Percentiles rank a stretch among this genome's conserved stretches.
Conservation (phyloP, 2,329 filamentous ascomycete species). For the Aspergillus brunneoviolaceus region DNA sequence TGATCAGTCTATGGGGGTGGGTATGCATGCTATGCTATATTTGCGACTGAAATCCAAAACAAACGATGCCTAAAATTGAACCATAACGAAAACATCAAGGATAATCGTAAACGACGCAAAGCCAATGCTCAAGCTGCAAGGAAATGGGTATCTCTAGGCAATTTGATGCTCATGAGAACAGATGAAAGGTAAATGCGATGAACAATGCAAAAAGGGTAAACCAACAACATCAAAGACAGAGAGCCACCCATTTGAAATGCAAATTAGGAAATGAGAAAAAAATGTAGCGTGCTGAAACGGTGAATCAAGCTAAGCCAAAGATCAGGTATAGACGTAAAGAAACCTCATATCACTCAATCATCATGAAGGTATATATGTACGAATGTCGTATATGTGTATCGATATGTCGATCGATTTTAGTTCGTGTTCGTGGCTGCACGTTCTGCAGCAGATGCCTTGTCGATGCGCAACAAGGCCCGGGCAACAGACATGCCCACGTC, state of each 20-base stretch:
- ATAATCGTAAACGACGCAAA: neutral
- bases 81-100: neutral
- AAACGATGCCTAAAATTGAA: neutral
- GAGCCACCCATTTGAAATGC: neutral
- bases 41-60: conserved; percentile 2
- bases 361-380: neutral
- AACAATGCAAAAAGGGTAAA: neutral
- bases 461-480: conserved; percentile 16
- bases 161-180: conserved; percentile 12
- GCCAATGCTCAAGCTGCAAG: conserved; percentile 3
- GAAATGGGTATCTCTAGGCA: conserved; percentile 13
- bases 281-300: neutral
- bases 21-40: conserved; percentile 3
- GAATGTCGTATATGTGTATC: neutral
- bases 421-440: conserved; percentile 6
- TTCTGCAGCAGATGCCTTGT: conserved; percentile 4
- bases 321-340: neutral
- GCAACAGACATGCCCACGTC: conserved; percentile 19
- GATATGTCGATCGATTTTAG: neutral
- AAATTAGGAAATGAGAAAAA: neutral
- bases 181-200: neutral
- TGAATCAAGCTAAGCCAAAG: neutral
- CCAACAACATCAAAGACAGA: neutral
- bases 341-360: neutral
- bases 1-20: neutral